Base-by-base conservation (phyloP, 371 early-diverging fungal species). In the Rhizopus sp. region DNA sequence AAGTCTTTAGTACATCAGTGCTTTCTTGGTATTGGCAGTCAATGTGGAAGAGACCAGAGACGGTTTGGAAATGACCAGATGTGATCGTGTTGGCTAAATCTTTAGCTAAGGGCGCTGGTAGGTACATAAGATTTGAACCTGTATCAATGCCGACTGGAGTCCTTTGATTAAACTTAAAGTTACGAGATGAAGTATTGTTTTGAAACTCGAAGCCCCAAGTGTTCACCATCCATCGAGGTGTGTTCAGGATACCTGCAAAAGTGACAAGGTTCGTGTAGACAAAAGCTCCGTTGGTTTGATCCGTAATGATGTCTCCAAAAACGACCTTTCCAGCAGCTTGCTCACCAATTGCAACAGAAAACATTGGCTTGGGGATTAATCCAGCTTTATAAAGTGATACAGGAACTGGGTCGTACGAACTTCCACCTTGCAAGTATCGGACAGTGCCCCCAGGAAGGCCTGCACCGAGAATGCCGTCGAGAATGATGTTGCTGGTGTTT, bases 231-330 rank as follows among this genome's bases (percentile, higher is more conserved):
- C 76, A 79, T 15, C 56, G 69, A 1, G 53, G 7, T 15, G 15
- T 8, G 30, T 29, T 15, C 23, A 23, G 23, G 2, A 23, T 23
- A 23, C 23, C 23, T 23, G 23, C 23, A 23, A 23, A 23, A 7
- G 46, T n/a, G 30, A 62, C 54, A 0, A 72, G 64, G 31, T 62
- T 46, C 0, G 72, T 62, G 16, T 72, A 76, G 8, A 62, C 45
- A 9, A 73, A 53, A 8, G 74, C 76, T 12, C 59, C 47, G 41
- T 10, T 41, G 10, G 41, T n/a, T 16, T 17, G 17, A 7, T 29
- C 30, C 23, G 23, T 17, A 59, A 84, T 75, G n/a, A 71, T 70
- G 0, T 73, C 85, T 6, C 85, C 86, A 52, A 88, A 73, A n/a
- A 80, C 62, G 5, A 86, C 64, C 34, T 80, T 75, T 2, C 86